These are phyloP conservation scores for Leccinum subspadiceum DNA, from an alignment of 1,284 basidiomycete genomes.

Conservation along the genomic window DNA sequence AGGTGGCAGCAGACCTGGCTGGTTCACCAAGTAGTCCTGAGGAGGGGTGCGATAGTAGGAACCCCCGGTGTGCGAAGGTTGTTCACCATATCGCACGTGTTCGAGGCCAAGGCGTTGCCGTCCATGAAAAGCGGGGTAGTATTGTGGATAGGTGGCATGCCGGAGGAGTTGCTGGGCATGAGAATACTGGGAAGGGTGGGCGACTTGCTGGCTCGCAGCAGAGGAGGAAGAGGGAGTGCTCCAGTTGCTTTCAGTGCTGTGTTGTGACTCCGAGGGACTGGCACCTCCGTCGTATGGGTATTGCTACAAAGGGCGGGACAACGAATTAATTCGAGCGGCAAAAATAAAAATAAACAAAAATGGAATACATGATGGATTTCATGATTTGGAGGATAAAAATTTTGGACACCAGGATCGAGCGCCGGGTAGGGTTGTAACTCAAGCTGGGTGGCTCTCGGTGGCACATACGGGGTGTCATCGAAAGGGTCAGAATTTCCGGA, in stretches of 20 bases:
- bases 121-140: slow-evolving; percentile 28
- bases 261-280: slow-evolving; percentile 28
- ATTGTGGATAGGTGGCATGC: slow-evolving; percentile 3
- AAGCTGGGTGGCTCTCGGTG: slow-evolving; percentile 25
- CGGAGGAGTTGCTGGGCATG: slow-evolving; percentile 4
- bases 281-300: slow-evolving; percentile 20
- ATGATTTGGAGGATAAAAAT: slow-evolving; percentile 15
- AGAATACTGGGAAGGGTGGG: slow-evolving; percentile 10
- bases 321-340: not conserved
- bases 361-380: slow-evolving; percentile 7
- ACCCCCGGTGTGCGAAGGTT: slow-evolving; percentile 8
- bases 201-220: slow-evolving; percentile 17
- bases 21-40: slow-evolving; percentile 13
- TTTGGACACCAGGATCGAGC: slow-evolving; percentile 13
- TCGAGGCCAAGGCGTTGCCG: slow-evolving; percentile 25
- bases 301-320: slow-evolving; percentile 7
- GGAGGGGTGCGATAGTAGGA: slow-evolving; percentile 19
- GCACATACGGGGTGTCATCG: slow-evolving; percentile 31
- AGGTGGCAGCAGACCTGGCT: slow-evolving; percentile 9
- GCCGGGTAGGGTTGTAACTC: slow-evolving; percentile 17
- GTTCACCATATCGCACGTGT: slow-evolving; percentile 19
- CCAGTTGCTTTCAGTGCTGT: slow-evolving; percentile 28
- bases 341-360: slow-evolving; percentile 1
- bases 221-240: slow-evolving; percentile 30
- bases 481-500: slow-evolving; percentile 20